Conservation (phyloP, 1,284 basidiomycete genomes). For the Ceratobasidium sp. region DNA sequence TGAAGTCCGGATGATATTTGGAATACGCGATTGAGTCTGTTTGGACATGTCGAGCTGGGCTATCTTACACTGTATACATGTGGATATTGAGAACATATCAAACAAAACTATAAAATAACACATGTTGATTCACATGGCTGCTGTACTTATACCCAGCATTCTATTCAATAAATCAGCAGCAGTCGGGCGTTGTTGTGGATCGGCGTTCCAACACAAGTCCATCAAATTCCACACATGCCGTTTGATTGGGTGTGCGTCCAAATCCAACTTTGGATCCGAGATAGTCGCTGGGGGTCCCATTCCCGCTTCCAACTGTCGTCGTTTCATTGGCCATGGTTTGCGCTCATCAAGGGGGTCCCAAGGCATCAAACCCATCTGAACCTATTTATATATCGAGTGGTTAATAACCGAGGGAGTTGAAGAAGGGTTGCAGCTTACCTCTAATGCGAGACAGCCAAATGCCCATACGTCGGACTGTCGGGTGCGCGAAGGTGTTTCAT, state of each 20-base stretch:
- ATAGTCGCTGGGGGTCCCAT: neutral
- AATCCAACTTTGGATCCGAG: neutral
- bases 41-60: too few relatives aligned
- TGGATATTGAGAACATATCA: too few relatives aligned
- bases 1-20: too few relatives aligned
- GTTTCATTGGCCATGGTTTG: neutral
- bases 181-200: slow-evolving; percentile 3
- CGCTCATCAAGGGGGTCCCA: neutral
- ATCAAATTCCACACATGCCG: slow-evolving; percentile 23
- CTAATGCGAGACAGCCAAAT: slow-evolving; percentile 26
- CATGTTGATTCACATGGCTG: too few relatives aligned
- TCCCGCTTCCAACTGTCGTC: neutral
- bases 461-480: slow-evolving; percentile 27
- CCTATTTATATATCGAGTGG: neutral
- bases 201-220: neutral
- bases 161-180: neutral
- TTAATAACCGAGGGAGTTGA: neutral
- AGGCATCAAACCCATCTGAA: neutral
- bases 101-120: too few relatives aligned
- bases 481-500: neutral
- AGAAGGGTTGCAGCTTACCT: slow-evolving; percentile 2
- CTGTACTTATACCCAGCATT: too few relatives aligned
- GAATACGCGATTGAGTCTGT: too few relatives aligned
- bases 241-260: neutral
- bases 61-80: too few relatives aligned